Base-by-base conservation (phyloP, 1,284 basidiomycete genomes). In the Ceratobasidium sp. region DNA sequence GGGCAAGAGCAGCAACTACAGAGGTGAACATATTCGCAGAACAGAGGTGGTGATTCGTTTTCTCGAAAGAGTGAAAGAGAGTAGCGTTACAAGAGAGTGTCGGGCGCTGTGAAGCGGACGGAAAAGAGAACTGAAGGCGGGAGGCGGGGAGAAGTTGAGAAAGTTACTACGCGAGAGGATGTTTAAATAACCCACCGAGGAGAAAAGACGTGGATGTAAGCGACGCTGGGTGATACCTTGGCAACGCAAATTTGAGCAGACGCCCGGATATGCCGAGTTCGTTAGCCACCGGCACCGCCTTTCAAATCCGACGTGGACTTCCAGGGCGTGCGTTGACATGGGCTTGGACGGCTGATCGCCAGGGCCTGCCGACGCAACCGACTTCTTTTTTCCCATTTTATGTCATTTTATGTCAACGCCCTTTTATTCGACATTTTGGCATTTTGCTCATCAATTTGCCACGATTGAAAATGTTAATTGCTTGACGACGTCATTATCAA, bases 1-100 rank as follows among this genome's bases (percentile, higher is more conserved):
- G 66, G 75, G 82, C 86, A 74, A 81, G 80, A 73, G 84, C 85
- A 74, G 81, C 80, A 61, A 81, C 82, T 74, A 83, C 82, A 72
- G 84, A 81, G 73, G 81, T 80, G 18, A 76, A 66, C 59, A 64
- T 62, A n/a, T 62, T 46, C n/a, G 18, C 52, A 58, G 46, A 43
- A 43, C 6, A 30, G 54, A 61, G 35, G 47, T 21, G 69, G 75
- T 21, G 38, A 28, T 54, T 28, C 13, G 13, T 54, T 4, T 21
- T 59, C 44, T 72, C 57, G 73, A 69, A 71, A 76, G 77, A 77
- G 77, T 78, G 78, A 76, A 79, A 77, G 79, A 77, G 79, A 77
- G 78, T 75, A 76, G 74, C 52, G 73, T 73, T 57, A 74, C 70
- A 78, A 80, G 78, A 67, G 79, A 80, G 74, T 61, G 78, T 70